Base-by-base conservation (phyloP, 2,329 filamentous ascomycete genomes). In the Aspergillus novofumigatus region DNA sequence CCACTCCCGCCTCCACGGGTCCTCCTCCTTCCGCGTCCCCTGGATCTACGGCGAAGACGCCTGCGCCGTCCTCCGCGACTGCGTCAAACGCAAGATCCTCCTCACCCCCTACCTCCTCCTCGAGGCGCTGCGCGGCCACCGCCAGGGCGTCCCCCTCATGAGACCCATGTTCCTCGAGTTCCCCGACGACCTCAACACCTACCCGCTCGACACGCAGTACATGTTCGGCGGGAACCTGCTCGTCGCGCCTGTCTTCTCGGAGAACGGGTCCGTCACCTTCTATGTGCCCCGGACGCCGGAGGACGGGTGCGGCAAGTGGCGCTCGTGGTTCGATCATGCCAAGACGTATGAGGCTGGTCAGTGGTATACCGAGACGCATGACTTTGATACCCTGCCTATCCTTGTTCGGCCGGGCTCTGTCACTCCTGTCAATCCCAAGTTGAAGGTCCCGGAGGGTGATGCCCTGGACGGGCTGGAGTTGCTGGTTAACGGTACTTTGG, bases 11-110 rank as follows among this genome's bases (percentile, higher is more conserved):
- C 79, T 91, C 10, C 88, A 91, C 68, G 88, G 88, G 2, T 87
- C 84, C 52, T 83, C 79, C 59, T 87, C 84, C 3, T 91, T 89
- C 74, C 85, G 88, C 20, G 87, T 90, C n/a, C 88, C 88, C 2
- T 91, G 88, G 88, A 81, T 84, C 47, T 85, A 90, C 58, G 88
- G 89, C 64, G 73, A 82, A 58, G 85, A 88, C 51, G 86, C 86
- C 73, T 67, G 78, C 63, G 72, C 80, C 54, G 78, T 89, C 65
- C 74, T 88, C 70, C 64, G 80, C 65, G 75, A 81, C 61, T 80
- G 80, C 72, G 76, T 82, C 26, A 72, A 70, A 64, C 69, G 84
- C 25, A 86, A 86, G 67, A 77, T 83, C 23, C 72, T 75, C 1
- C 72, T 86, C 21, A 85, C 84, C 72, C 83, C 83, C 5, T 86